Base-by-base conservation (phyloP, 768 basidiomycete genomes). In the Suillus tomentosus region DNA sequence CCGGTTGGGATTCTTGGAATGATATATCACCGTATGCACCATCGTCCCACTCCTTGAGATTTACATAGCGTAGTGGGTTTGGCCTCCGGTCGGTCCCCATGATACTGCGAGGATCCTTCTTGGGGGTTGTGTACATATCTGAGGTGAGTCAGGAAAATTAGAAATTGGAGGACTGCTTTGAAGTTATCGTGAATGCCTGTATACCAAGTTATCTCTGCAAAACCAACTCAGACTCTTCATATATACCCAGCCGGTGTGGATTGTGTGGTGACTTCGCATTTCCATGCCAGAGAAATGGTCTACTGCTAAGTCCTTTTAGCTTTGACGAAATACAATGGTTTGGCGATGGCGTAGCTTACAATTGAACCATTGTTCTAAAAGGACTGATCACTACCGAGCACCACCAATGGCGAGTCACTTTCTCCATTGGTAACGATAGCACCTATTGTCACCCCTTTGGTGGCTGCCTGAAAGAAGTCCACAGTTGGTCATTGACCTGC, bases 1-100 rank as follows among this genome's bases (percentile, higher is more conserved):
- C 67, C n/a, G 81, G 80, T 37, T 75, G 70, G 15, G 64, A 68
- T 40, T 77, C 76, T 34, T 39, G 42, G 48, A 58, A 75, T 34
- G 64, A 8, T 15, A 58, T 22, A 45, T 63, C 42, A n/a, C 55
- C 60, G 67, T 74, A 75, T 13, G 17, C 3, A 3, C 69, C 66
- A 36, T 75, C 74, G 22, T 75, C 65, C 70, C 72, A 75, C 14
- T 68, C 67, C 34, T 65, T 10, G 17, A 75, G 69, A 62, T 75
- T 67, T 36, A 75, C 75, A 22, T 66, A 22, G 37, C 56, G 54
- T 19, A 74, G 40, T 37, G 59, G 39, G 31, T 63, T 63, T 40
- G 42, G 62, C 24, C 19, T 42, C 22, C 55, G 53, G 53, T 54
- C 53, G 19, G 31, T 57, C 14, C 51, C 51, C 47, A 65, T 60